Evolutionary conservation across 2,329 filamentous ascomycete genomes (phyloP).

Genomic region (Epichloe sylvatica): DNA sequence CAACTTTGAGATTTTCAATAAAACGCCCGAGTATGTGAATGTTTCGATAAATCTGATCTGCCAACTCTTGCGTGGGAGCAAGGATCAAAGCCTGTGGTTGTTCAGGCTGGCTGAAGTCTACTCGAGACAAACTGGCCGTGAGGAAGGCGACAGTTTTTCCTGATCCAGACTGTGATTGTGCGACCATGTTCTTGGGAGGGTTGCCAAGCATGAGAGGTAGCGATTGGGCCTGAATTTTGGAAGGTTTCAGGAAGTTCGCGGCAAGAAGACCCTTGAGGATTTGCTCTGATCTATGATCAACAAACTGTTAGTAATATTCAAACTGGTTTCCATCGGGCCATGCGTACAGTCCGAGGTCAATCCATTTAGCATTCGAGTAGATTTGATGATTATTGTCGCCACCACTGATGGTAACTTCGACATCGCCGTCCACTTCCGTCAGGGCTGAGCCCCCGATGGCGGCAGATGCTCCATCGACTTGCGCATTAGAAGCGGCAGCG

Average conservation of each 20-base stretch:
- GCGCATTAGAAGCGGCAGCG: background rate
- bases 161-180: conserved; percentile 97
- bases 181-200: conserved; percentile 88
- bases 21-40: conserved; percentile 74
- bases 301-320: background rate
- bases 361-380: conserved; percentile 5
- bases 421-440: conserved; percentile 5
- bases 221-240: conserved; percentile 93
- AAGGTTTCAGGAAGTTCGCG: conserved; percentile 87
- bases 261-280: conserved; percentile 65
- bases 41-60: conserved; percentile 83
- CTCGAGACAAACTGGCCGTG: conserved; percentile 74
- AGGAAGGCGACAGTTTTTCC: conserved; percentile 97
- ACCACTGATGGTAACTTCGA: conserved; percentile 5
- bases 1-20: conserved; percentile 59
- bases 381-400: conserved; percentile 5
- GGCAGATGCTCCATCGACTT: conserved; percentile 5
- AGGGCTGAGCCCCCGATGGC: conserved; percentile 5
- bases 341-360: conserved; percentile 6
- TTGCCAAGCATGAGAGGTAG: conserved; percentile 76
- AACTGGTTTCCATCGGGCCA: background rate
- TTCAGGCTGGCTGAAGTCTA: conserved; percentile 56
- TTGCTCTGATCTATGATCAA: conserved; percentile 22
- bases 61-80: conserved; percentile 85
- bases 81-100: conserved; percentile 77